Evolutionary conservation across 805 yeast genomes (phyloP).

Genomic region (Scheffersomyces ergatensis): DNA sequence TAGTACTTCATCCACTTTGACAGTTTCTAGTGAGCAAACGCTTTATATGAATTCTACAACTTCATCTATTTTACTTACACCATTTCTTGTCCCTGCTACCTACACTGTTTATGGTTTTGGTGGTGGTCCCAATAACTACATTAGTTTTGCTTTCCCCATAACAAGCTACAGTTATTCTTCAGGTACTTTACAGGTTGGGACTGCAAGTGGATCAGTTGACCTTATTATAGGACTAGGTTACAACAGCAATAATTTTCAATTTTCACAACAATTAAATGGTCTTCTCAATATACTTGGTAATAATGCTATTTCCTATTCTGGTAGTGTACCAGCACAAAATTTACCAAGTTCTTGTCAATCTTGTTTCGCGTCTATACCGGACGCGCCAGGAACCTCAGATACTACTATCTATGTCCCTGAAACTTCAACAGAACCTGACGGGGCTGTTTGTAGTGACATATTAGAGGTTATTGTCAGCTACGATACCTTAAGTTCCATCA

Average conservation of each 20-base stretch:
- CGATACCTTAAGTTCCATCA: constrained; percentile 10
- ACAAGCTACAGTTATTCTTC: background rate
- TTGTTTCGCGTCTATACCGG: background rate
- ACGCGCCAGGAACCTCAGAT: background rate
- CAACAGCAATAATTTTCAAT: background rate
- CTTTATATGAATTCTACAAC: constrained; percentile 13
- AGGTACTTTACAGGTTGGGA: background rate
- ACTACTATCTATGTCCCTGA: background rate
- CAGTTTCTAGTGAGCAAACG: constrained; percentile 10
- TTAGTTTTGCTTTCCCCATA: constrained; percentile 9
- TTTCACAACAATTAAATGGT: constrained; percentile 11
- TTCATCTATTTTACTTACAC: constrained; percentile 12
- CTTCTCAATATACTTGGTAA: constrained; percentile 6
- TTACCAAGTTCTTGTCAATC: background rate
- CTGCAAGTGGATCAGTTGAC: background rate
- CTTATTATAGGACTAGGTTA: constrained; percentile 1
- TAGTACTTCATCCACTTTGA: constrained; percentile 6
- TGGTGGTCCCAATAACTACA: constrained; percentile 14
- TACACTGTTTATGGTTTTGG: constrained; percentile 21
- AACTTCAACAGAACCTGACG: background rate
- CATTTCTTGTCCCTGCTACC: constrained; percentile 9
- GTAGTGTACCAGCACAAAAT: background rate
- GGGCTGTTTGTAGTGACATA: background rate
- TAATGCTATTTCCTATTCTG: constrained; percentile 1
- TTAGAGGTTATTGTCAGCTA: background rate